A percentile compares a stretch with the other conserved stretches of the same genome.
Evolutionary conservation across 768 basidiomycete genomes (phyloP).

Genomic region (Amanita jacksonii): DNA sequence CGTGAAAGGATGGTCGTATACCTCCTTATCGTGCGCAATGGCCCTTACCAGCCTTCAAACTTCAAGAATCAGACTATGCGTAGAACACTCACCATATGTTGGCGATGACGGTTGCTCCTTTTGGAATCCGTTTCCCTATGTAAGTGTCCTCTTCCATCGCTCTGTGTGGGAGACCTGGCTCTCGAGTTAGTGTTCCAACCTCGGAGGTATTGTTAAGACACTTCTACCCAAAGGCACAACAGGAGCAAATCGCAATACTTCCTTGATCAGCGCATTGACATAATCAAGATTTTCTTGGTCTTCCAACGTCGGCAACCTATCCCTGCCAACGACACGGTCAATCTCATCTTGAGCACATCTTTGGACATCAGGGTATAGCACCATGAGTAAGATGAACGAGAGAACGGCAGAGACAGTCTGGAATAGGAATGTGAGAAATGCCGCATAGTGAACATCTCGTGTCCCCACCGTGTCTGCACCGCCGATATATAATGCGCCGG

Average conservation of each 20-base stretch:
- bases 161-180: conserved; percentile 13
- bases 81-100: conserved; percentile 12
- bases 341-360: conserved; percentile 25
- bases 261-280: conserved; percentile 12
- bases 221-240: conserved; percentile 14
- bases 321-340: conserved; percentile 17
- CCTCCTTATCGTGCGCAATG: conserved; percentile 5
- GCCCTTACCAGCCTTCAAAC: background rate
- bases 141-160: conserved; percentile 12
- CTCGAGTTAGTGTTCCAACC: too few relatives aligned
- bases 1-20: background rate
- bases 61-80: background rate
- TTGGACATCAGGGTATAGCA: conserved; percentile 28
- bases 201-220: too few relatives aligned
- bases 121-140: conserved; percentile 14
- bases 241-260: conserved; percentile 12
- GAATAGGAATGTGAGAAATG: background rate
- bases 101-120: conserved; percentile 12
- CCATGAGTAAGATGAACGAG: conserved; percentile 31
- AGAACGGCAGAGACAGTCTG: conserved; percentile 26
- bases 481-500: conserved; percentile 23
- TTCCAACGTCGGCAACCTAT: conserved; percentile 17
- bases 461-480: conserved; percentile 32
- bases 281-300: conserved; percentile 17
- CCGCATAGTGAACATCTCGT: background rate